Percentiles rank a stretch among this genome's conserved stretches.
Evolutionary conservation across 2,329 filamentous ascomycete species (phyloP).

Genomic region (Neopestalotiopsis sp.): DNA sequence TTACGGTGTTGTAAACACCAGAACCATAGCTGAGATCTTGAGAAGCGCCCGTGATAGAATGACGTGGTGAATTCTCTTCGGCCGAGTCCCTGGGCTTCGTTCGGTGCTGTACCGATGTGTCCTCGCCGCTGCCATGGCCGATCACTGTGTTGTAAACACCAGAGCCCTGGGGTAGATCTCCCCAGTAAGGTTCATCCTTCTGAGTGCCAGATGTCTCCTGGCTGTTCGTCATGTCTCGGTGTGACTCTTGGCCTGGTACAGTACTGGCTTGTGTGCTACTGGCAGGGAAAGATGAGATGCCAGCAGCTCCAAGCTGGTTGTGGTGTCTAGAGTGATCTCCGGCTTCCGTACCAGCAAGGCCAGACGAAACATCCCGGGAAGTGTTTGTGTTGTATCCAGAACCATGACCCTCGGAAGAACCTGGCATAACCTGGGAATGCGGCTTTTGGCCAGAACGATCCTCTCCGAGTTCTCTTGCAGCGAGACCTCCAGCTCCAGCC

Average conservation of each 20-base stretch:
- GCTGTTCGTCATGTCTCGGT: constrained; percentile 8
- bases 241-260: neutral
- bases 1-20: constrained; percentile 28
- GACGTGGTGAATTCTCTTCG: neutral
- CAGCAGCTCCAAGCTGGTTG: neutral
- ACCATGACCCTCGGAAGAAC: neutral
- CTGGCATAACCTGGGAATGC: neutral
- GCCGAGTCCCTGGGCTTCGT: constrained; percentile 1
- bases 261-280: neutral
- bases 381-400: neutral
- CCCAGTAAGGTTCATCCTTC: constrained; percentile 34
- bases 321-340: neutral
- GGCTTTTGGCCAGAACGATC: constrained; percentile 10
- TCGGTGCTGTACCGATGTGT: constrained; percentile 16
- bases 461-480: neutral
- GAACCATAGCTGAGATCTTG: neutral
- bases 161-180: constrained; percentile 31
- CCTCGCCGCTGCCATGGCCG: constrained; percentile 29
- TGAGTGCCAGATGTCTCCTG: constrained; percentile 22
- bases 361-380: neutral
- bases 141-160: constrained; percentile 33
- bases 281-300: neutral
- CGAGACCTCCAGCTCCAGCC: neutral
- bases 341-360: neutral
- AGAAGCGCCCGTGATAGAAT: neutral